Evolutionary conservation across 768 basidiomycete genomes (phyloP), one percentile per base, ranked within the genome.

Genomic region (Tephrocybe rancida): DNA sequence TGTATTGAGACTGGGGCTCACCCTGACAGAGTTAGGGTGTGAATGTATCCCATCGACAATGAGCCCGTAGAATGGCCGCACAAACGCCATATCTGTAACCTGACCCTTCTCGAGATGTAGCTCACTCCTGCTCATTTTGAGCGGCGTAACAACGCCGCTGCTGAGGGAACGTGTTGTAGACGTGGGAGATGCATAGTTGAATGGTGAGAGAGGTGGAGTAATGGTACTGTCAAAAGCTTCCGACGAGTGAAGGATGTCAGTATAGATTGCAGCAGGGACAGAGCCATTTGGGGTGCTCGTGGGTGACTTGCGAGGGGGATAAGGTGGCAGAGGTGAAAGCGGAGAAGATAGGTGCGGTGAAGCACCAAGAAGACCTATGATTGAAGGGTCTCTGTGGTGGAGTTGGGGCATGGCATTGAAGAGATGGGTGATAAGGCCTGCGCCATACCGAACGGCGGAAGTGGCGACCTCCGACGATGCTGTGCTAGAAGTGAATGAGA

Each of bases 331-430:
- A 29, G 73, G 70, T 2, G 76, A 70, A 48, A 73, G 67, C 0
- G 69, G 69, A 5, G 77, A 73, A 21, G 77, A 77, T 32, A 84
- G 70, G 63, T 83, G 79, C 1, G 87, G 88, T 13, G 87, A 87
- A 35, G 91, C 82, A 24, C 92, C 92, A 48, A 96, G 72, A 7
- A 95, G 79, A 24, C 94, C 94, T 51, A 95, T 92, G 63, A 95
- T 92, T 10, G 90, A 90, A 10, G 94, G 93, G 66, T 95, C 92
- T 29, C 94, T 82, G 66, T 96, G 93, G 66, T 95, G 89, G 34
- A 92, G 70, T 61, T 89, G 90, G 13, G 90, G 90, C 92, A 94
- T 94, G 6, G 92, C 91, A 60, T 96, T 96, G 84, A 93, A 95
- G 22, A 95, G 75, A 69, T 95, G 94, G 0, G 94, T 95, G 59